A percentile compares a stretch with the other conserved stretches of the same genome.
phyloP scores from a whole-genome alignment of 192 early-diverging fungal species.

The Rhizophagus prolifer region DNA sequence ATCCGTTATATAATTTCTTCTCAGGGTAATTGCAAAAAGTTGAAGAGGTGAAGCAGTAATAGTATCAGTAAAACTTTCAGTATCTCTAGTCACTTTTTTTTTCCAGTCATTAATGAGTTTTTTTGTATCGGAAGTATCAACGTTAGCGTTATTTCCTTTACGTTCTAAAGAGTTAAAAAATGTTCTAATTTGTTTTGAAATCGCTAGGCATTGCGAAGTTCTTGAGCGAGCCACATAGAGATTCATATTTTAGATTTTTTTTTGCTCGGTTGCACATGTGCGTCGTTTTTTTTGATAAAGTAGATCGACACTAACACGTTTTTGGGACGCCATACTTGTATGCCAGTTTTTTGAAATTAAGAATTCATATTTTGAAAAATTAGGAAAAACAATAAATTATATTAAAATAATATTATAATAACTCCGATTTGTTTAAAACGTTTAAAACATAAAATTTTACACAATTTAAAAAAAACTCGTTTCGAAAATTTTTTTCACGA shows the following conservation, averaged over 20 bases:
- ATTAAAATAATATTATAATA: too few species aligned
- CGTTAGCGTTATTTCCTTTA: neutral
- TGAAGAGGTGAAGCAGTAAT: slow-evolving; percentile 16
- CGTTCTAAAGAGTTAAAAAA: neutral
- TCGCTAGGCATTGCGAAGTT: neutral
- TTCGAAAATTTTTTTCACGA: too few species aligned
- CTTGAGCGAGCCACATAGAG: neutral
- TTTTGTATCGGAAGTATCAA: neutral
- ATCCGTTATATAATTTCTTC: slow-evolving; percentile 4
- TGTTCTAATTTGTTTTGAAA: neutral
- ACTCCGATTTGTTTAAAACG: too few species aligned
- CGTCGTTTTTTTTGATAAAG: neutral
- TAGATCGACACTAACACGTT: too few species aligned
- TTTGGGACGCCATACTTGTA: too few species aligned
- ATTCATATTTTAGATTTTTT: neutral
- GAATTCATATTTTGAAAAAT: too few species aligned
- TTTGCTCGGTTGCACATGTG: too few species aligned
- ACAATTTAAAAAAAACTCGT: too few species aligned
- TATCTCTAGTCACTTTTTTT: neutral
- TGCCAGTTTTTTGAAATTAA: too few species aligned
- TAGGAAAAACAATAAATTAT: too few species aligned
- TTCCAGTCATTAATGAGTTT: slow-evolving; percentile 9
- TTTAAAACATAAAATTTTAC: too few species aligned
- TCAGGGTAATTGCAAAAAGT: slow-evolving; percentile 8
- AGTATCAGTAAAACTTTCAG: neutral